These are phyloP conservation scores for Phytopythium montanum DNA, from an alignment of 352 stramenopile species.

Conservation along the genomic window DNA sequence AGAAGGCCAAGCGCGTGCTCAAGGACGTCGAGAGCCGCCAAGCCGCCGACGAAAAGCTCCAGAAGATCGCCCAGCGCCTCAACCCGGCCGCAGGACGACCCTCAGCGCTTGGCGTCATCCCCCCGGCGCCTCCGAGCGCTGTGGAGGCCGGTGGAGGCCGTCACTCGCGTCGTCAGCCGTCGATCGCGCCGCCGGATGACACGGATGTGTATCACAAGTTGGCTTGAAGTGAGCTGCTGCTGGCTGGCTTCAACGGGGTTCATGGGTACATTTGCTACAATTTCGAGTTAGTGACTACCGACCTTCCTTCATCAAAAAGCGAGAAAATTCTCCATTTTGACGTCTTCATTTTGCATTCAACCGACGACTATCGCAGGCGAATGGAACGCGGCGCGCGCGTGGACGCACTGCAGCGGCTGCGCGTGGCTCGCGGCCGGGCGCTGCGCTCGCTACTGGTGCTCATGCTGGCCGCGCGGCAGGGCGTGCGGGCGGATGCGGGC, in stretches of 20 bases:
- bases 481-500: constrained; percentile 12
- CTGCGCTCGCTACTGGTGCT: constrained; percentile 30
- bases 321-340: constrained; percentile 1
- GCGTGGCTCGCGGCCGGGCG: constrained; percentile 11
- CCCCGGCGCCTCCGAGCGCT: neutral
- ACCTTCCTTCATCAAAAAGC: neutral
- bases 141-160: neutral
- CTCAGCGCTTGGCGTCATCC: neutral
- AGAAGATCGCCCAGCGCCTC: constrained; percentile 19
- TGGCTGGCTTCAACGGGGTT: neutral
- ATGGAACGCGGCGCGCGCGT: neutral
- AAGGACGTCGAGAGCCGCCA: constrained; percentile 11
- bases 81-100: constrained; percentile 5
- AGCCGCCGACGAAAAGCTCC: constrained; percentile 19
- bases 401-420: constrained; percentile 6
- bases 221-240: neutral
- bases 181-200: neutral
- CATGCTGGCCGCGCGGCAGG: constrained; percentile 18
- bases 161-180: neutral
- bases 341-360: neutral
- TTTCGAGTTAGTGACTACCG: neutral
- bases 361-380: neutral
- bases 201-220: neutral
- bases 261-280: neutral
- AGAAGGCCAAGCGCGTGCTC: constrained; percentile 10